Evolutionary conservation across 495 filamentous ascomycete species (phyloP).

Genomic region (Aspergillus mulundensis): DNA sequence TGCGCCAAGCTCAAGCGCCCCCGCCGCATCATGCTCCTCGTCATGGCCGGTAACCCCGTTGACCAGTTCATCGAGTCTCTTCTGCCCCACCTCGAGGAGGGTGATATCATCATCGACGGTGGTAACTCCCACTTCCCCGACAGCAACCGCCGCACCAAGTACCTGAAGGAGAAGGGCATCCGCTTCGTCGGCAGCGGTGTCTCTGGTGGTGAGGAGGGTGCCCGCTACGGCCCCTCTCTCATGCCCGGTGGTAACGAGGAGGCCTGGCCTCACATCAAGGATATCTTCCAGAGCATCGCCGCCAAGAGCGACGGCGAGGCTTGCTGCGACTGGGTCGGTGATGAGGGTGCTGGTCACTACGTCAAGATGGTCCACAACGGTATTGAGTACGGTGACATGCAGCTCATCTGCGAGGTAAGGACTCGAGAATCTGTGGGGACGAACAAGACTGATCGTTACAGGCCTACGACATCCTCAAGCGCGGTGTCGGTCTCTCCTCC

Average conservation of each 20-base stretch:
- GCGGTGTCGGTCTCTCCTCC: conserved; percentile 74
- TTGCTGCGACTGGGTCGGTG: conserved; percentile 99
- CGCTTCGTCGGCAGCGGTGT: conserved; percentile 97
- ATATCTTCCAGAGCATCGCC: conserved; percentile 95
- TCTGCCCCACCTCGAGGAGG: conserved; percentile 80
- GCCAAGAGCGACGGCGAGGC: conserved; percentile 95
- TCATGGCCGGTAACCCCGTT: conserved; percentile 95
- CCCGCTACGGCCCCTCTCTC: conserved; percentile 91
- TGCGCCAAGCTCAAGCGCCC: conserved; percentile 93
- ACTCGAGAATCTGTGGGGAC: neutral
- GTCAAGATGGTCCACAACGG: conserved; percentile 99
- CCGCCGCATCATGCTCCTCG: conserved; percentile 93
- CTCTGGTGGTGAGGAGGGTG: conserved; percentile 98
- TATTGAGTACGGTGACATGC: conserved; percentile 99
- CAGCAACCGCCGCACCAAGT: conserved; percentile 90
- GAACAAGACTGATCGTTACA: conserved; percentile 28
- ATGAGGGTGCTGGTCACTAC: conserved; percentile 98
- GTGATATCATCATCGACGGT: conserved; percentile 98
- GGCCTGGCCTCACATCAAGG: conserved; percentile 98
- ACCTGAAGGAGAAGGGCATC: conserved; percentile 81
- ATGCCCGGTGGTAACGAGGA: conserved; percentile 99
- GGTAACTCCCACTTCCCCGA: conserved; percentile 99
- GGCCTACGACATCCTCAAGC: conserved; percentile 99
- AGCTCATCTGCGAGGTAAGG: conserved; percentile 93
- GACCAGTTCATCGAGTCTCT: conserved; percentile 98